phyloP scores from a whole-genome alignment of 2,329 filamentous ascomycete genomes.

The Periconia sp. region DNA sequence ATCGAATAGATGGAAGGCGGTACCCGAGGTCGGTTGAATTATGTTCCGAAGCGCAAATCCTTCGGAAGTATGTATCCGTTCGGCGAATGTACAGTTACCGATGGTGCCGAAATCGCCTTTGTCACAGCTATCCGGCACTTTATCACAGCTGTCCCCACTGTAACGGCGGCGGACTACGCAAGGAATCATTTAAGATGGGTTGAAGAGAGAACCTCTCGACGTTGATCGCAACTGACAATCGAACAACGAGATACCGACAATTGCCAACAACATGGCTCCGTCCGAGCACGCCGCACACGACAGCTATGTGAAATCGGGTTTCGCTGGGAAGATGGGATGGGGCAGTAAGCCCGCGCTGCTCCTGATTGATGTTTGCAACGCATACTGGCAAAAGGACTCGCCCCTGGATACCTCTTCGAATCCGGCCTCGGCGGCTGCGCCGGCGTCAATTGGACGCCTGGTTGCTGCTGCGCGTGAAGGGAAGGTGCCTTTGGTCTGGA shows the following conservation, averaged over 20 bases:
- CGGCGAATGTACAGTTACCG: slow-evolving; percentile 16
- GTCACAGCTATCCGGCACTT: slow-evolving; percentile 15
- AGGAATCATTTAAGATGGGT: no score
- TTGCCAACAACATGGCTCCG: slow-evolving; percentile 27
- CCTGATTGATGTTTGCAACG: slow-evolving; percentile 56
- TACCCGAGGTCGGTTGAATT: slow-evolving; percentile 31
- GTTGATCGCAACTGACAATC: no score
- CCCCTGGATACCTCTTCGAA: slow-evolving; percentile 51
- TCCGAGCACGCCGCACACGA: slow-evolving; percentile 25
- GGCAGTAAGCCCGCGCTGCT: slow-evolving; percentile 51
- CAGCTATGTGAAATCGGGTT: slow-evolving; percentile 44
- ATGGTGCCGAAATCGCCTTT: slow-evolving; percentile 6
- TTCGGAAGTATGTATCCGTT: slow-evolving; percentile 31
- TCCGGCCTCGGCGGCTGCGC: slow-evolving; percentile 42
- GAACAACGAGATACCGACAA: no score
- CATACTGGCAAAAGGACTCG: slow-evolving; percentile 53
- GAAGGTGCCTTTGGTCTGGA: slow-evolving; percentile 53
- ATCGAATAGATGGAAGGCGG: slow-evolving; percentile 26
- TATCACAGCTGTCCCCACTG: not conserved
- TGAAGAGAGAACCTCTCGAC: no score
- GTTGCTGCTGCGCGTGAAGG: slow-evolving; percentile 49
- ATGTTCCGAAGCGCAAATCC: slow-evolving; percentile 27
- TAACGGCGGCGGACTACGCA: not conserved
- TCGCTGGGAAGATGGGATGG: slow-evolving; percentile 53
- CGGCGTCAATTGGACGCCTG: slow-evolving; percentile 48